Evolutionary conservation across 352 stramenopile genomes (phyloP), one percentile per base, ranked within the genome.

Genomic region (Globisporangium middletonii): DNA sequence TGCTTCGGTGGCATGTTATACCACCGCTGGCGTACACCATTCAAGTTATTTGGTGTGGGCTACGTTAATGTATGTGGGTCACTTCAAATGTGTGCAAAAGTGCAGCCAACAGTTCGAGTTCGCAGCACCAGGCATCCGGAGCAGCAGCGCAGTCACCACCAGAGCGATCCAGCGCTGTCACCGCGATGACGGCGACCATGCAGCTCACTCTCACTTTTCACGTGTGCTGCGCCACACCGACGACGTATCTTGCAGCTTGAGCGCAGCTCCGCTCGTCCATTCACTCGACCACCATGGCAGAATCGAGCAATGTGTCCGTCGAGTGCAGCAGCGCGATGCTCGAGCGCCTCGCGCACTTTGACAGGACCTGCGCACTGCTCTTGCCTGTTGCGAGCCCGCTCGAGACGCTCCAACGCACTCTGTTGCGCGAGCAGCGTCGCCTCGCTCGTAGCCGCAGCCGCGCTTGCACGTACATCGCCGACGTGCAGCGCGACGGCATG

Each of bases 401-500:
- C 16, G 57, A 62, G 19, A 62, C 57, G n/a, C 49, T 62, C 16
- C 49, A 62, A 49, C 48, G 57, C 18, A 43, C 55, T 13, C n/a
- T 62, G n/a, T 28, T 62, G 30, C 48, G 28, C 9, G 57, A 57
- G 33, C 33, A 23, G 8, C 57, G 48, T 27, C 37, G 49, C 2
- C 46, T 18, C 43, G 7, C 6, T 15, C 43, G 43, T 5, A 41
- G 38, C 15, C 43, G 5, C 19, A 41, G 49, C 42, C 47, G 37
- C 41, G 48, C 37, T 28, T 33, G 43, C 18, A 26, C 41, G 41
- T 82, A 77, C 50, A 50, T 82, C 18, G 27, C 53, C 18, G 55
- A 57, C 15, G 62, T 79, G 45, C 73, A 82, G 50, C 51, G 45
- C 26, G 57, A 77, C 35, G 73, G 73, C 56, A 82, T 82, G 73